Evolutionary conservation across 208 protist genomes (phyloP), one percentile per base, ranked within the genome.

Genomic region (Porcisia hertigi): DNA sequence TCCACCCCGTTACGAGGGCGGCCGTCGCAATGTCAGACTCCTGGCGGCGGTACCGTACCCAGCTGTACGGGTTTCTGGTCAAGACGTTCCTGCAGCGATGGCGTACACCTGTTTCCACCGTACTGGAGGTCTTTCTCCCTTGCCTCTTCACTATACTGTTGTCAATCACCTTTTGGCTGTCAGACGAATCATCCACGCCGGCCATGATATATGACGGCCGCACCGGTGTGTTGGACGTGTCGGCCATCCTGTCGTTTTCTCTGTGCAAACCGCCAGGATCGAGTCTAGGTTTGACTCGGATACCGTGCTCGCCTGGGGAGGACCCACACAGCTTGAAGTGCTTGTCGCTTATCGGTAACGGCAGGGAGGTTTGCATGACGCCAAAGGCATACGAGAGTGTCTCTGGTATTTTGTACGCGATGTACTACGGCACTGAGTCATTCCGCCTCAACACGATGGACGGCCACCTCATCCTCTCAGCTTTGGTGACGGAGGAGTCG

Each of bases 11-110:
- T 34, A 41, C 43, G 34, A 34, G 49, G 34, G 23, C 63, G 34
- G 1, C 74, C 30, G 41, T 9, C 41, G 11, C 64, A 14, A 69
- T 69, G 52, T 11, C 73, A 8, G n/a, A 36, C 47, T 77, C 75
- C 73, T 76, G 69, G 34, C 76, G 69, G 69, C 49, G 63, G 69
- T 91, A 86, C 72, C 80, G 69, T 52, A 85, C 90, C 54, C 91
- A 95, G 77, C 83, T 89, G 71, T 84, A 86, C 52, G 85, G 87
- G 11, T 92, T 95, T 47, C 62, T 96, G 9, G 81, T 88, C 69
- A 94, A 96, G 85, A 86, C 83, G 30, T 80, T 80, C 47, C 81
- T 91, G 49, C 84, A 90, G 80, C 85, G 85, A 52, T 82, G 81
- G 79, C 82, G 86, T 62, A 82, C 86, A 43, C 88, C 88, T 0